Evolutionary conservation across 2,329 filamentous ascomycete genomes (phyloP).

Genomic region (Pseudogymnoascus sp.): DNA sequence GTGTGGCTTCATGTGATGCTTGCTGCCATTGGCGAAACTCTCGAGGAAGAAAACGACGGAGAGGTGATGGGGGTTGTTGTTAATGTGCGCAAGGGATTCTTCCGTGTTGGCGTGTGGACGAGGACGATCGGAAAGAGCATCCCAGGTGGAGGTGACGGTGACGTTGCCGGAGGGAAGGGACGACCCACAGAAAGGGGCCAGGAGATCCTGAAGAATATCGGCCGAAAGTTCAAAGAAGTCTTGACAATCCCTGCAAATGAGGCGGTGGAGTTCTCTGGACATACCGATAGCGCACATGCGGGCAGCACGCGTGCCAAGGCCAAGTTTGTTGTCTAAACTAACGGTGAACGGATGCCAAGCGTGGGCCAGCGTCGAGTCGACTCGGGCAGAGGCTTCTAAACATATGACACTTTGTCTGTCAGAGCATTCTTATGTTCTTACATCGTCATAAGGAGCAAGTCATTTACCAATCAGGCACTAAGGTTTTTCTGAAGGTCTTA

Average conservation of each 20-base stretch:
- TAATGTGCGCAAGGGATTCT: constrained; percentile 97
- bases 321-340: constrained; percentile 70
- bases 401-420: constrained; percentile 6
- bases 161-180: constrained; percentile 68
- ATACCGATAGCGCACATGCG: constrained; percentile 86
- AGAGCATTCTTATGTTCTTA: neutral
- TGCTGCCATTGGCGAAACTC: constrained; percentile 90
- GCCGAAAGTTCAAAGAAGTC: constrained; percentile 85
- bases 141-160: constrained; percentile 64
- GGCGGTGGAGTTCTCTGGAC: constrained; percentile 86
- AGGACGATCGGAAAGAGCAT: constrained; percentile 83
- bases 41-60: constrained; percentile 92
- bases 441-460: constrained; percentile 2
- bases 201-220: constrained; percentile 76
- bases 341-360: neutral
- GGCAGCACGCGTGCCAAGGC: constrained; percentile 94
- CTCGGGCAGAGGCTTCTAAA: constrained; percentile 5
- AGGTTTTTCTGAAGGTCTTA: neutral
- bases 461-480: neutral
- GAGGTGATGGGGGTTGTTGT: constrained; percentile 99
- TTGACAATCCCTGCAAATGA: constrained; percentile 71
- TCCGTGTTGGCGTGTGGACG: constrained; percentile 95
- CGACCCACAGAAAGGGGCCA: constrained; percentile 73
- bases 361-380: neutral
- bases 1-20: constrained; percentile 98